Evolutionary conservation across 106 monocot genomes (phyloP), one percentile per base, ranked within the genome.

Genomic region (Allium cepa): DNA sequence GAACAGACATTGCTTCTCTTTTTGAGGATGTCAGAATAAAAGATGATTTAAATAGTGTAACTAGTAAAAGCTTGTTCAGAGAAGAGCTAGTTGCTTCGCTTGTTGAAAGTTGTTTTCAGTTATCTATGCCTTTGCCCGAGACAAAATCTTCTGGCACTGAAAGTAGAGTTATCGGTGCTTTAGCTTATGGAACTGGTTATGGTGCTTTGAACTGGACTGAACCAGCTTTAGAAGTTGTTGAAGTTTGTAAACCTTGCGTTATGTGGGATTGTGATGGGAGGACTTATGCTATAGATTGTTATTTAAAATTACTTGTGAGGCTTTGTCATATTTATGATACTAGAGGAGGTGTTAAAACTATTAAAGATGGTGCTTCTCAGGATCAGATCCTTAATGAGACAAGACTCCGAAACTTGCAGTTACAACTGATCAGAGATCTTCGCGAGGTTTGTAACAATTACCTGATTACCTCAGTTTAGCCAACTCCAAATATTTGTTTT

Each of bases 261-360:
- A 83, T 87, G 64, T 97, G 97, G 97, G 89, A 89, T 46, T 97
- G 97, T 84, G 84, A 92, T 86, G 97, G 92, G 18, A 66, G 97
- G 28, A 92, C 92, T 26, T 97, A 97, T 85, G 97, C 92, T 56
- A 87, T 97, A 64, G 97, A 97, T 71, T 97, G 97, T 64, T 97
- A 97, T 68, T 72, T 97, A 56, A 97, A 97, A 78, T 89, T 97
- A 80, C 89, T 97, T 45, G 97, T 97, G 9, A 87, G 97, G 74
- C 92, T 97, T 71, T 97, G 97, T 58, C 97, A 90, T 73, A 92
- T 97, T 56, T 97, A 97, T 79, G 97, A 97, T 71, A 97, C 97
- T 13, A 92, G 89, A 77, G 97, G 97, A 72, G 97, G 97, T 77
- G 92, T 97, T 13, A 97, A 97, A 76, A 92, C 77, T 13, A 75